Evolutionary conservation across 2,329 filamentous ascomycete species (phyloP), one percentile per base, ranked within the genome.

Genomic region (Eurotiales sp.): DNA sequence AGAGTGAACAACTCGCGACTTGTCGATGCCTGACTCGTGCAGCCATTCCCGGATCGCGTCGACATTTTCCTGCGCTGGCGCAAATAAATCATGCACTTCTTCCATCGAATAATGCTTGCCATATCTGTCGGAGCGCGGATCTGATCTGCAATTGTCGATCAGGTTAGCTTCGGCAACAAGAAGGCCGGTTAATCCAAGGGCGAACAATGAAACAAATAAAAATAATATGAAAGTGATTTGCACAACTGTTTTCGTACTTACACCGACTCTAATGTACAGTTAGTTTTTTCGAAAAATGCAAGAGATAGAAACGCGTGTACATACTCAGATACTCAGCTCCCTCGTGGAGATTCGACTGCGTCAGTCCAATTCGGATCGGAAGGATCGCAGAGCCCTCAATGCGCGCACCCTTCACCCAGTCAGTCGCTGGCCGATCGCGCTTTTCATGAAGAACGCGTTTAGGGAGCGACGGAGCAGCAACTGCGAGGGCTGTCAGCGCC

Each of bases 301-400:
- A 6, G 10, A 37, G n/a, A 8, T 8, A 12, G 21, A 14, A 21
- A 6, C 10, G 25, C 10, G 7, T n/a, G n/a, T 44, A 54, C 51
- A 36, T 44, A 54, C 51, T 73, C 14, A 75, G 61, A 19, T 65
- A 64, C 34, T 72, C 69, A 58, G 72, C 65, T n/a, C 71, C 73
- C 14, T 68, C 64, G 11, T 75, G 68, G 12, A 77, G 56, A 49
- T 77, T 76, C 23, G 63, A 64, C 58, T 77, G 74, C n/a, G 65
- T 68, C 45, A 77, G 55, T 15, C 72, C 73, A 56, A 77, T 75
- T n/a, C 72, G 67, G 59, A 77, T 71, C 1, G 74, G 73, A 41
- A 77, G 57, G 25, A 70, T 61, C 0, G 67, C 59, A 50, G 65
- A 56, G 15, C 63, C 55, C 19, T 69, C 60, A 44, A 74, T 56